Base-by-base conservation (phyloP, 129 eudicot species). In the Calendula officinalis region DNA sequence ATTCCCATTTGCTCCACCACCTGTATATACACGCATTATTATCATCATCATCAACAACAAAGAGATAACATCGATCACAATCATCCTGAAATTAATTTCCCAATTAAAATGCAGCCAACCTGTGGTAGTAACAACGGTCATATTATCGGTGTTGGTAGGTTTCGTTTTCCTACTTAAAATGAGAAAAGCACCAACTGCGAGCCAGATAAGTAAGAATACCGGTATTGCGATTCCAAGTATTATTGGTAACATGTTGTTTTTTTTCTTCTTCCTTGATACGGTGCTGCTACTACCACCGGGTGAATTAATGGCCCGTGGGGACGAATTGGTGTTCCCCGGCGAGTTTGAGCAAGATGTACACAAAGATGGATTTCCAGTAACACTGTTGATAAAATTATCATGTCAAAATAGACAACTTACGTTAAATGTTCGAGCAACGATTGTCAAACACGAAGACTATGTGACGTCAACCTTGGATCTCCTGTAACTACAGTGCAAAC, bases 321-420 rank as follows among this genome's bases (percentile, higher is more conserved):
- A 54, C n/a, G n/a, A n/a, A n/a, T n/a, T n/a, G n/a, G n/a, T n/a
- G 16, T 10, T 56, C 3, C n/a, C n/a, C n/a, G n/a, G n/a, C n/a
- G n/a, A n/a, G n/a, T n/a, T n/a, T n/a, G 66, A 11, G 37, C 74
- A 69, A 11, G 87, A 60, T 44, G 73, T 39, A 60, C 92, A 85
- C 54, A 85, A 36, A 0, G 71, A 53, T 5, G 91, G 78, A 70
- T 84, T 84, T 43, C 92, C 92, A 2, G 84, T 61, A 52, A 76
- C 80, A 37, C 92, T 81, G 53, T 51, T 11, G 57, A 37, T 4
- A 51, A n/a, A 38, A 17, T 2, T n/a, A n/a, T n/a, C n/a, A n/a
- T n/a, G n/a, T n/a, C n/a, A n/a, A n/a, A n/a, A n/a, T n/a, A n/a
- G n/a, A n/a, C n/a, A n/a, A n/a, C n/a, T n/a, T n/a, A n/a, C n/a